Conservation (phyloP, 805 yeast genomes). For the Lachancea dasiensis region DNA sequence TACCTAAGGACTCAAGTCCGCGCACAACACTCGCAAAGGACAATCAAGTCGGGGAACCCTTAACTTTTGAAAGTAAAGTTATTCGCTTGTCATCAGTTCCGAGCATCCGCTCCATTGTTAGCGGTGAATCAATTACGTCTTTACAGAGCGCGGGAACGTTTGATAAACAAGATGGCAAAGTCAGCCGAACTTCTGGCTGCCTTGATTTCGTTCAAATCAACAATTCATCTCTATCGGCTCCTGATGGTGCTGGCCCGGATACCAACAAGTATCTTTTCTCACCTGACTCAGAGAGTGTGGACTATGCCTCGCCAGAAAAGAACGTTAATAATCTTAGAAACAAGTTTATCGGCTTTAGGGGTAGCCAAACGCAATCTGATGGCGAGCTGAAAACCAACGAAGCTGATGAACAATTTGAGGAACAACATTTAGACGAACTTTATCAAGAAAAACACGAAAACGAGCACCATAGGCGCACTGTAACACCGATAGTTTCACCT, state of each 20-base stretch:
- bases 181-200: not conserved
- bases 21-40: constrained; percentile 6
- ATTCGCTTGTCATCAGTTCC: constrained; percentile 22
- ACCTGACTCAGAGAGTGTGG: constrained; percentile 25
- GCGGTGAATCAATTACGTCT: constrained; percentile 19
- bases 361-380: constrained; percentile 9
- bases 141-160: constrained; percentile 11
- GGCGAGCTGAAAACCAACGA: constrained; percentile 9
- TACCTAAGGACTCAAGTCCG: constrained; percentile 22
- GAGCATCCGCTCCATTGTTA: constrained; percentile 27
- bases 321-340: constrained; percentile 28
- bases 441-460: constrained; percentile 1
- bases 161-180: constrained; percentile 1
- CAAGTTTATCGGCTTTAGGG: constrained; percentile 22
- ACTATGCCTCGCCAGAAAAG: constrained; percentile 30
- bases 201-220: no score
- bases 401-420: constrained; percentile 5
- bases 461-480: constrained; percentile 9
- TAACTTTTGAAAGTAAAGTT: constrained; percentile 2
- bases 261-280: constrained; percentile 26
- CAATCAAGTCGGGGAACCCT: not conserved
- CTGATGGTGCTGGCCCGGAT: constrained; percentile 4
- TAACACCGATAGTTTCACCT: constrained; percentile 7
- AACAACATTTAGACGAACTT: constrained; percentile 2
- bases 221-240: constrained; percentile 4